Base-by-base conservation (phyloP, 2,329 filamentous ascomycete genomes). In the Fusarium stilboides region DNA sequence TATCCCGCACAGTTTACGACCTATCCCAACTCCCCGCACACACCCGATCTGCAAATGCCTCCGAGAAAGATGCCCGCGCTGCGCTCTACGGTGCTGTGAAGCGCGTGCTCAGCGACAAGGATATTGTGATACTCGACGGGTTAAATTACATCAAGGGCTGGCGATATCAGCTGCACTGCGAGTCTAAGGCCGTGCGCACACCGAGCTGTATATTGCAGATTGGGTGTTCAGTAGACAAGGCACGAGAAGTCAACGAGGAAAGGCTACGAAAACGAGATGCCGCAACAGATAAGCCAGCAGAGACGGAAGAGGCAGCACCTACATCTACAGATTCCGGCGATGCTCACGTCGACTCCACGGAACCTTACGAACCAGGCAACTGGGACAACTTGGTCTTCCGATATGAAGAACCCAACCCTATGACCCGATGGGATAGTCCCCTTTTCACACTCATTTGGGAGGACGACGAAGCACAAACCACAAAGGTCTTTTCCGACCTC, bases 101-200 rank as follows among this genome's bases (percentile, higher is more conserved):
- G 83, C 86, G 93, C 43, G 86, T 90, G 49, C 84, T 97, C 31
- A 89, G 87, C 63, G 87, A 89, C 58, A 88, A 89, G 74, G 91
- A 93, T 75, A 89, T 97, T 60, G 92, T 96, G 53, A 88, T 97
- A 46, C 87, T 94, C 17, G 93, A 97, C 77, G 89, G 90, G 2
- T 82, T 93, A 63, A 96, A 96, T 80, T 97, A 96, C 80, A 97
- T 97, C 81, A 96, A 96, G 79, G 93, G 93, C 37, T 96, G 92
- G 88, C 86, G 93, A 49, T 97, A 97, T 78, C 93, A 97, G 83
- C 83, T 97, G 22, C 91, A 91, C 78, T 95, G 93, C 81, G 93
- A 96, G 80, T 89, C 93, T 37, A 96, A 96, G 80, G 93, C 93
- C 47, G 82, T 92, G 55, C 83, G 90, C 67, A 96, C 93, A 5